phyloP scores from a whole-genome alignment of 495 filamentous ascomycete species.

The Penicillium paxilli region DNA sequence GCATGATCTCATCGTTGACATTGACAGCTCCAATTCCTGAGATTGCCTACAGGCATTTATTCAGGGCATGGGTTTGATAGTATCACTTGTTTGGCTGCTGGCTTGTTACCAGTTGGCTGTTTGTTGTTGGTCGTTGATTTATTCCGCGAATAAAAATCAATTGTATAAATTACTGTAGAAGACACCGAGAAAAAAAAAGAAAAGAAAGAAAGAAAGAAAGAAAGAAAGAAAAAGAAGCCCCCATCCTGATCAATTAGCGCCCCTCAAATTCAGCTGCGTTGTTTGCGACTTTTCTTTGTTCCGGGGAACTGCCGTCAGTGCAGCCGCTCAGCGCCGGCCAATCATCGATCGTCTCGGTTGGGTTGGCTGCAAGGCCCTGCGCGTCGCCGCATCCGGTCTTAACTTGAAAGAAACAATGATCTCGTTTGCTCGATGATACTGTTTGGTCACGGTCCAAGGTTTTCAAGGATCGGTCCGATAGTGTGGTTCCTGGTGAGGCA shows the following conservation, averaged over 20 bases:
- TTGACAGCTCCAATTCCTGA: no score
- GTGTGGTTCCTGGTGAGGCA: background rate
- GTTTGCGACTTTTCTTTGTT: constrained; percentile 5
- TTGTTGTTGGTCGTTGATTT: background rate
- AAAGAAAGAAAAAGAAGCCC: no score
- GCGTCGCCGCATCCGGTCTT: constrained; percentile 43
- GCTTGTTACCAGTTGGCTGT: no score
- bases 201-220: no score
- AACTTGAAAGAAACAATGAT: constrained; percentile 44
- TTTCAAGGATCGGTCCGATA: no score
- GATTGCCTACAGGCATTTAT: no score
- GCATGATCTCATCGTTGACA: background rate
- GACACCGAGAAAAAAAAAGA: no score
- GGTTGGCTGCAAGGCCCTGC: constrained; percentile 12
- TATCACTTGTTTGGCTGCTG: no score
- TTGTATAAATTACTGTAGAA: no score
- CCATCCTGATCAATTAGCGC: no score
- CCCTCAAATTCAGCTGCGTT: no score
- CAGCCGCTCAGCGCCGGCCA: constrained; percentile 1
- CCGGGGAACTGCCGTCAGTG: constrained; percentile 11
- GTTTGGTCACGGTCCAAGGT: constrained; percentile 11
- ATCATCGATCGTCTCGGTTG: background rate
- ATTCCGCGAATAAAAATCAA: background rate
- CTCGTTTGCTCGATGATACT: constrained; percentile 11
- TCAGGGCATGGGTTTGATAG: no score